Base-by-base conservation (phyloP, 2,329 filamentous ascomycete species). In the Aureobasidium vineae region DNA sequence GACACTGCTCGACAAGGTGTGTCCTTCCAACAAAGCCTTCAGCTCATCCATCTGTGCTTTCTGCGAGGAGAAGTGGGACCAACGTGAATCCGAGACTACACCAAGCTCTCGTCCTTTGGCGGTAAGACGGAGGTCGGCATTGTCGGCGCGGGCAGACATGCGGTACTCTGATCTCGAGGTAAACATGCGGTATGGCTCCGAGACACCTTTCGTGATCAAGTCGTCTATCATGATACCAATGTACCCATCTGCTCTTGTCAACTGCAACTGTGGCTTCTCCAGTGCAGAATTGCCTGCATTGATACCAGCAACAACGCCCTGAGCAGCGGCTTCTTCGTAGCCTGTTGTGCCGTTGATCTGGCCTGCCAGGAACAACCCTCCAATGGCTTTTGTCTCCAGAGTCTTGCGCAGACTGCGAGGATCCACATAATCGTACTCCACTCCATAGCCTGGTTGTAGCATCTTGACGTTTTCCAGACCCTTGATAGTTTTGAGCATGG, bases 141-240 rank as follows among this genome's bases (percentile, higher is more conserved):
- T 99, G 80, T 99, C 95, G 53, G 95, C 89, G 69, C 95, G 89
- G 2, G 92, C 87, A 50, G 89, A 91, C 85, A 99, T 93, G 69
- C 95, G 90, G 78, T 96, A 99, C 79, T 99, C 95, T 79, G 90
- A 96, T 70, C 95, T 88, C 6, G 91, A 90, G 2, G 95, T 99
- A 80, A 99, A 99, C 93, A 99, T 98, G 71, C 95, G 88, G 78
- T 99, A 99, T 1, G 95, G 95, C 75, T 99, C 95, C 2, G 90
- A 93, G 36, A 99, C 95, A 56, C 95, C 95, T 78, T 97, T 98
- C 26, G 94, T 98, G 74, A 96, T 88, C 43, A 99, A 86, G 76
- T 99, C 95, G 77, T 99, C 95, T 73, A 99, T 93, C 92, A 99
- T 97, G 79, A 99, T 90, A 71, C 95, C 95, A 73, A 99, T 98